phyloP scores from a whole-genome alignment of 179 eudicot species.

The Sideroxylon spinosum region DNA sequence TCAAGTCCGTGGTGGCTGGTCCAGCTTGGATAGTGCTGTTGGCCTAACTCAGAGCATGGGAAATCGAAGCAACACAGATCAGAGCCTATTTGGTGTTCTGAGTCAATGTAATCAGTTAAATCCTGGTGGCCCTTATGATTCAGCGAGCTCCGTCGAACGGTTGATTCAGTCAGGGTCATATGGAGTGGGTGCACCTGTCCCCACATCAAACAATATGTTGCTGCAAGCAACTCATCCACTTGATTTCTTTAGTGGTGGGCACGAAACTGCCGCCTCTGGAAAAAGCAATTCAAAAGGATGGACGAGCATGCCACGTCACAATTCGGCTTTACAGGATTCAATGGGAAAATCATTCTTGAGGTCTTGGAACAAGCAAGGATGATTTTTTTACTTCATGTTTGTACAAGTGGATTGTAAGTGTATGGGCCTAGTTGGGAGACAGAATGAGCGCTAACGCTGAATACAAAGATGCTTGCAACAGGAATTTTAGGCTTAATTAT shows the following conservation, averaged over 20 bases:
- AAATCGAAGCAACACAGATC: conserved; percentile 48
- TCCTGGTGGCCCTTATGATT: conserved; percentile 36
- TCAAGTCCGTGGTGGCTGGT: conserved; percentile 49
- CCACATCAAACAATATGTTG: conserved; percentile 39
- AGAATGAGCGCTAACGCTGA: neutral
- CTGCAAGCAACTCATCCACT: conserved; percentile 43
- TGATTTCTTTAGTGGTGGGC: conserved; percentile 8
- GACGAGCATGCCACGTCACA: neutral
- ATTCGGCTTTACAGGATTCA: conserved; percentile 18
- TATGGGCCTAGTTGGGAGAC: neutral
- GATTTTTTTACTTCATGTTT: neutral
- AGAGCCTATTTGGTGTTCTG: conserved; percentile 60
- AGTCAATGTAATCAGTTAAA: conserved; percentile 53
- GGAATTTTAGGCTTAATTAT: neutral
- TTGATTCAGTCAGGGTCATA: conserved; percentile 42
- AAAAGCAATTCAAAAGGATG: conserved; percentile 10
- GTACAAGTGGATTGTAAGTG: neutral
- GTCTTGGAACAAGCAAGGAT: conserved; percentile 21
- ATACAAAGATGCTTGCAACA: neutral
- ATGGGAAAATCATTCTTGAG: conserved; percentile 19
- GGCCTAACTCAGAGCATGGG: conserved; percentile 36
- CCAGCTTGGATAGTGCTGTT: conserved; percentile 38
- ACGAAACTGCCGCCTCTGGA: conserved; percentile 5
- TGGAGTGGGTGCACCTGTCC: conserved; percentile 41
- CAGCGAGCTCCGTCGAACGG: conserved; percentile 37